A percentile compares a stretch with the other conserved stretches of the same genome.
Conservation (phyloP, 2,329 filamentous ascomycete genomes). For the Metarhizium guizhouense region DNA sequence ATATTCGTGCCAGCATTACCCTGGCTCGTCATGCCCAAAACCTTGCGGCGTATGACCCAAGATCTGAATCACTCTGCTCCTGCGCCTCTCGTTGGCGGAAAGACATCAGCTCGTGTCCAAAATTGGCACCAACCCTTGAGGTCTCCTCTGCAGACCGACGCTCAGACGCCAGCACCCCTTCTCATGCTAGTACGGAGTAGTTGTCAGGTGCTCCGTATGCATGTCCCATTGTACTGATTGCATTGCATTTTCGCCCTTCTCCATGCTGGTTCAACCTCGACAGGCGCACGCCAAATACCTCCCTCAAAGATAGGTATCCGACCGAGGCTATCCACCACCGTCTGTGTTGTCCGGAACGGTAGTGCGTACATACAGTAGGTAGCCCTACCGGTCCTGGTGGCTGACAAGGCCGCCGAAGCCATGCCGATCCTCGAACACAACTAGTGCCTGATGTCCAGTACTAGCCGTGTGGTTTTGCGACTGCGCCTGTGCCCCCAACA, state of each 20-base stretch:
- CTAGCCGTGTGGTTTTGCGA: no score
- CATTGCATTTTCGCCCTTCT: no score
- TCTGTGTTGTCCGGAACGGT: background rate
- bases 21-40: background rate
- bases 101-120: conserved; percentile 22
- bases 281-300: background rate
- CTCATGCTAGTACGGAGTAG: background rate
- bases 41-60: conserved; percentile 5
- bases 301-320: background rate
- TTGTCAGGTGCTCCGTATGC: no score
- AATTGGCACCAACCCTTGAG: conserved; percentile 15
- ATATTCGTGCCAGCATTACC: background rate
- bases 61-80: conserved; percentile 15
- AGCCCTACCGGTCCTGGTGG: no score
- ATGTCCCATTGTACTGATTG: no score
- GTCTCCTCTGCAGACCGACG: background rate
- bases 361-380: no score
- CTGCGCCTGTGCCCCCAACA: no score
- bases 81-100: conserved; percentile 15
- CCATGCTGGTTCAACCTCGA: background rate
- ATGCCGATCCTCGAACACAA: no score
- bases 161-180: background rate
- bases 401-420: no score
- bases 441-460: no score
- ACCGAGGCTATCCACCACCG: background rate